Evolutionary conservation across 352 stramenopile genomes (phyloP), one percentile per base, ranked within the genome.

Genomic region (Phytopythium oedochilum): DNA sequence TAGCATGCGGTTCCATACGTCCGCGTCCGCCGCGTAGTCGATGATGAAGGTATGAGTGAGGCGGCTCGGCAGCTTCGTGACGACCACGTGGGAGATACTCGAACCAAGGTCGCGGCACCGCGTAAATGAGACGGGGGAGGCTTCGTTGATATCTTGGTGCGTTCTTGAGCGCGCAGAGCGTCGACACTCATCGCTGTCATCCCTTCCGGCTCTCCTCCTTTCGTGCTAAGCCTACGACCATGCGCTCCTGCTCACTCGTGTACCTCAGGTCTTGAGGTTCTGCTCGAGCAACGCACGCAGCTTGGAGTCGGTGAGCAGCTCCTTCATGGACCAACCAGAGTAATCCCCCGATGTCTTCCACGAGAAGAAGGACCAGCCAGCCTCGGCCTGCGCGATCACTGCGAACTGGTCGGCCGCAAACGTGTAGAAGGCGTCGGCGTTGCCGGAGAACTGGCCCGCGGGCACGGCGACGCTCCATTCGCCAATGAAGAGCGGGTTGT

Each of bases 361-460:
- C 55, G 66, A 78, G 73, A 75, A 92, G 52, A 86, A 75, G 17
- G 82, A 65, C 64, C 68, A 92, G 45, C 82, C 77, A 28, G 66
- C 82, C 49, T 75, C 66, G 4, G 68, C 78, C 11, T 61, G 49
- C 35, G 74, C 64, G 45, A 88, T 51, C 35, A 79, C 68, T 18
- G 86, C 62, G 55, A 89, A 59, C 51, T 89, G 78, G 23, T 71
- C 68, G 28, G 36, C 51, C 1, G 55, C 71, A 53, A 78, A 89
- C 40, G 63, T 55, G 59, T 82, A 72, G 62, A 83, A 77, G 26
- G 61, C 18, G 5, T 68, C 55, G 0, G 59, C 51, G 34, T 71
- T 71, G 26, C 70, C 66, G n/a, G 58, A 56, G 43, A 76, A 82
- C 61, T 88, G 73, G 53, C 78, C 77, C 38, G 44, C 56, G 10